phyloP scores from a whole-genome alignment of 768 basidiomycete genomes.

The Mycena venus region DNA sequence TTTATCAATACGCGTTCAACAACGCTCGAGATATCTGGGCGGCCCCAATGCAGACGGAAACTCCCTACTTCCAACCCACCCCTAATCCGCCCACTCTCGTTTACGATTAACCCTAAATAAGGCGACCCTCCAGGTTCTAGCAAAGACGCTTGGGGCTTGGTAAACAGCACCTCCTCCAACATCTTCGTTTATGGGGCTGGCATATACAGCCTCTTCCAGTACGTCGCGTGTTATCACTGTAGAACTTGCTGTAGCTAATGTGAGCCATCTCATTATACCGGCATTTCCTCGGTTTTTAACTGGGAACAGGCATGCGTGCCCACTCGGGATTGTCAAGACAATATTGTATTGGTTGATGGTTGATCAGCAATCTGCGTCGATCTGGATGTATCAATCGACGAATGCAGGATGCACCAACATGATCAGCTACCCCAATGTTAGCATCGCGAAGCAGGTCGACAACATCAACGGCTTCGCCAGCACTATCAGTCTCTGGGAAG shows the following conservation, averaged over 20 bases:
- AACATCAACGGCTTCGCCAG: slow-evolving; percentile 63
- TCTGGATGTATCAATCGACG: slow-evolving; percentile 60
- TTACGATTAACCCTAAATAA: slow-evolving; percentile 46
- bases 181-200: too few relatives aligned
- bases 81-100: slow-evolving; percentile 61
- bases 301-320: slow-evolving; percentile 6
- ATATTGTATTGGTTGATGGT: slow-evolving; percentile 45
- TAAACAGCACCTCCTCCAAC: slow-evolving; percentile 54
- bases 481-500: slow-evolving; percentile 51
- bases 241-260: slow-evolving; percentile 39
- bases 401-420: slow-evolving; percentile 60
- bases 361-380: slow-evolving; percentile 48
- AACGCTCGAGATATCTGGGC: slow-evolving; percentile 63
- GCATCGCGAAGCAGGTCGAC: slow-evolving; percentile 50
- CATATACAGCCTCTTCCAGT: slow-evolving; percentile 68
- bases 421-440: slow-evolving; percentile 50
- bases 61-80: slow-evolving; percentile 64
- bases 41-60: slow-evolving; percentile 68
- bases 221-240: too few relatives aligned
- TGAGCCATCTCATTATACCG: too few relatives aligned
- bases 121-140: slow-evolving; percentile 44
- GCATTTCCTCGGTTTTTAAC: too few relatives aligned
- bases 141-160: slow-evolving; percentile 55
- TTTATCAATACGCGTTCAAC: slow-evolving; percentile 58
- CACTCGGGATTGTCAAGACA: slow-evolving; percentile 1